A percentile compares a stretch with the other conserved stretches of the same genome.
Conservation (phyloP, 2,329 filamentous ascomycete species). For the Dactylellina haptotyla region DNA sequence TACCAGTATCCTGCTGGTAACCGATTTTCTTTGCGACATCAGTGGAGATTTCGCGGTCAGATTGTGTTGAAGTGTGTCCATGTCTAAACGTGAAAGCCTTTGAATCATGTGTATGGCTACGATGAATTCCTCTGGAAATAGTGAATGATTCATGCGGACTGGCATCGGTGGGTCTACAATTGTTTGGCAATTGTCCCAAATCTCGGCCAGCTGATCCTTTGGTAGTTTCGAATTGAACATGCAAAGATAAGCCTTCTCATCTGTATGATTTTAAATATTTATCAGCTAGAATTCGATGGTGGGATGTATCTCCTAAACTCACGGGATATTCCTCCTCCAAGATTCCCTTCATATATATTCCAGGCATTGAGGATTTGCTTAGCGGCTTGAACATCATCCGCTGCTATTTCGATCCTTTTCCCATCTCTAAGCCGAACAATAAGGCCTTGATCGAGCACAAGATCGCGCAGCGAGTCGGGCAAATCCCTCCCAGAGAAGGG, state of each 20-base stretch:
- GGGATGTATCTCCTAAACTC: not conserved
- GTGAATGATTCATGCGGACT: slow-evolving; percentile 35
- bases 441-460: slow-evolving; percentile 45
- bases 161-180: slow-evolving; percentile 46
- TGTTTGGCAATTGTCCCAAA: slow-evolving; percentile 50
- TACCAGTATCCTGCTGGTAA: slow-evolving; percentile 39
- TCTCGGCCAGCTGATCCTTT: slow-evolving; percentile 47
- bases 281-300: not conserved
- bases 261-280: not conserved
- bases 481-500: slow-evolving; percentile 45
- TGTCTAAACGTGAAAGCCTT: slow-evolving; percentile 18
- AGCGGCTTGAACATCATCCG: slow-evolving; percentile 45
- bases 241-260: slow-evolving; percentile 47
- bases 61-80: slow-evolving; percentile 39
- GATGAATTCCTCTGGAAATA: slow-evolving; percentile 50
- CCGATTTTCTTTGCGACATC: slow-evolving; percentile 39
- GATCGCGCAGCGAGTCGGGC: slow-evolving; percentile 31
- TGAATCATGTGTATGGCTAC: slow-evolving; percentile 42
- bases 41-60: slow-evolving; percentile 47
- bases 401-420: slow-evolving; percentile 30
- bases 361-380: slow-evolving; percentile 48
- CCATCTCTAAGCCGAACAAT: slow-evolving; percentile 32
- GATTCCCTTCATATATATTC: slow-evolving; percentile 50
- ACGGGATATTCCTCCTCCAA: slow-evolving; percentile 50
- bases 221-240: slow-evolving; percentile 45